Base-by-base conservation (phyloP, 306 rosid genomes). In the Glycine tomentella region DNA sequence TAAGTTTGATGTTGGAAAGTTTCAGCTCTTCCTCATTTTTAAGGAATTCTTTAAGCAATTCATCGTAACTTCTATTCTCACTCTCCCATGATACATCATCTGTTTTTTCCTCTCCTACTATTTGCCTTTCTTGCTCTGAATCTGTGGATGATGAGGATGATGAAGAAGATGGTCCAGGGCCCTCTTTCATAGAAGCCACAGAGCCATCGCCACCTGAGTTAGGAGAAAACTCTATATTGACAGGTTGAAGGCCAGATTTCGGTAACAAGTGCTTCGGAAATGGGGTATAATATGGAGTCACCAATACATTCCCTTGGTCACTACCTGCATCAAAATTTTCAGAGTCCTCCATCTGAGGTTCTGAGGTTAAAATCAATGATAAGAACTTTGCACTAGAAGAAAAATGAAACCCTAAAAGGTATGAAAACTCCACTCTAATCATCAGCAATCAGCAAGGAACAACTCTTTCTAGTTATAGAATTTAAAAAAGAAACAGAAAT, bases 271-370 rank as follows among this genome's bases (percentile, higher is more conserved):
- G 80, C 83, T 90, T 91, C 55, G 63, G 84, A 62, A 85, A 80
- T 4, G 93, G 95, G 77, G 92, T 91, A 51, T 79, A 84, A 76
- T 88, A 85, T 11, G 93, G 95, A 84, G 91, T 90, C 58, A 13
- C 36, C 82, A 62, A 36, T 1, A 25, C 72, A 20, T 77, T 82
- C 50, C 80, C 82, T 52, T 75, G 83, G 10, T 83, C 88, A 86
- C 7, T 55, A 55, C 75, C 76, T 49, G 73, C 82, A 78, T 88
- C 86, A 33, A 84, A 79, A 83, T 78, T 73, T 44, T 63, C 80
- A 69, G 80, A 67, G 42, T 75, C 87, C 79, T 85, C 91, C 92
- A 89, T 75, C 82, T 80, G 83, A 25, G 31, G 31, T 25, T 25
- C 31, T 25, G 31, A 38, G 7, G 61, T 45, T 15, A 34, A 52